Conservation (phyloP, 1,139 yeast species). For the Arxiozyma slooffiae region DNA sequence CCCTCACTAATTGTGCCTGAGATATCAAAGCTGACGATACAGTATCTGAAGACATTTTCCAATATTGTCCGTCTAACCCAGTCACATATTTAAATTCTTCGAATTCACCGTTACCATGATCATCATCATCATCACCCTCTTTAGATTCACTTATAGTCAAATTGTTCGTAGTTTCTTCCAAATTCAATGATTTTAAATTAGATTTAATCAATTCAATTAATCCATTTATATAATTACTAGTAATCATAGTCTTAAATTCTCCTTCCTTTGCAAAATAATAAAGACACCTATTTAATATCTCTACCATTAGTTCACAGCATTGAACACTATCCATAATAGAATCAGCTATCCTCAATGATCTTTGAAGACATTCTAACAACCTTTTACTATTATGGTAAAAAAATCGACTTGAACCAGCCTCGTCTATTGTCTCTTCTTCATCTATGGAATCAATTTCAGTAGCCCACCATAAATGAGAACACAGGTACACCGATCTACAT, state of each 20-base stretch:
- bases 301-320: slow-evolving; percentile 78
- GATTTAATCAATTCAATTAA: slow-evolving; percentile 74
- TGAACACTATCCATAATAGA: slow-evolving; percentile 53
- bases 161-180: slow-evolving; percentile 22
- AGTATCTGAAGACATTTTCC: slow-evolving; percentile 9
- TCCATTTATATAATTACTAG: slow-evolving; percentile 71
- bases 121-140: not conserved
- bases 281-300: slow-evolving; percentile 74
- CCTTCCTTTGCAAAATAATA: slow-evolving; percentile 82
- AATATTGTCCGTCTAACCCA: slow-evolving; percentile 24
- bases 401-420: slow-evolving; percentile 14
- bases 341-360: slow-evolving; percentile 82
- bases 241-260: slow-evolving; percentile 57
- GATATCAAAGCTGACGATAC: not conserved
- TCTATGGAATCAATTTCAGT: slow-evolving; percentile 46
- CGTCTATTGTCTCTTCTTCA: slow-evolving; percentile 37
- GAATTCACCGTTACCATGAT: not conserved
- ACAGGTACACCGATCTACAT: slow-evolving; percentile 78
- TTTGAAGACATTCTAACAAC: slow-evolving; percentile 58
- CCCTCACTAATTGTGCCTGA: not conserved
- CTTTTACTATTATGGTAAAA: slow-evolving; percentile 43
- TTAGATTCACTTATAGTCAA: slow-evolving; percentile 4
- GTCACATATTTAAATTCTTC: slow-evolving; percentile 9
- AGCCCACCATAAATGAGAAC: slow-evolving; percentile 95
- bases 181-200: slow-evolving; percentile 51